Conservation (phyloP, 1,284 basidiomycete genomes). For the Trametes versicolor region DNA sequence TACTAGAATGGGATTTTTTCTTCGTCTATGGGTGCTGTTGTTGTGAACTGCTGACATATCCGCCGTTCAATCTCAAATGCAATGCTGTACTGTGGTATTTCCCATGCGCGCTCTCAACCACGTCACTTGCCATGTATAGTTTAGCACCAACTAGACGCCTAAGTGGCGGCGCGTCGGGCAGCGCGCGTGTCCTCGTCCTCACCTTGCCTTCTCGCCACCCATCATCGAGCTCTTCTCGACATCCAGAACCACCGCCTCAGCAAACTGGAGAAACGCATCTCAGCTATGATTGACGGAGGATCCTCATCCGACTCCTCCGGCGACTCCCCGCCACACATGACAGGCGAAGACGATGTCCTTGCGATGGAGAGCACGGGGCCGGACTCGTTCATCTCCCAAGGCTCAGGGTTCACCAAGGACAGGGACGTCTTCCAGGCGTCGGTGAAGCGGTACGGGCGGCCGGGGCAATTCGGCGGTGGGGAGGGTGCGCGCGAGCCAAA, state of each 20-base stretch:
- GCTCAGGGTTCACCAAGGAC: background rate
- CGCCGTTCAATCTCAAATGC: too few species aligned
- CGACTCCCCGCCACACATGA: conserved; percentile 13
- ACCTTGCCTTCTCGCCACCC: background rate
- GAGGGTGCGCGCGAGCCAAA: conserved; percentile 49
- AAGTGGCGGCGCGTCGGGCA: background rate
- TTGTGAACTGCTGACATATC: too few species aligned
- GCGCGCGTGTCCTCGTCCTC: background rate
- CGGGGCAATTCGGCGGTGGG: conserved; percentile 4
- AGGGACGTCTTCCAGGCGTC: background rate
- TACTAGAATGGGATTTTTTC: too few species aligned
- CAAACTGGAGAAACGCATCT: too few species aligned
- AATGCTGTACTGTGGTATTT: too few species aligned
- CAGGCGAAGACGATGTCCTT: conserved; percentile 9
- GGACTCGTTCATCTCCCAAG: background rate
- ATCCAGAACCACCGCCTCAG: background rate
- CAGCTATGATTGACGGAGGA: conserved; percentile 5
- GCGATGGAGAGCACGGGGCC: background rate
- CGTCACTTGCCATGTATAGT: conserved; percentile 1
- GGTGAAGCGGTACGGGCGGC: conserved; percentile 9
- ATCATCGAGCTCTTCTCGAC: background rate
- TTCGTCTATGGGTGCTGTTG: too few species aligned
- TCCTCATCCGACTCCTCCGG: conserved; percentile 21
- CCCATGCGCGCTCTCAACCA: background rate
- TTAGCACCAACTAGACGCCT: background rate